Conservation (phyloP, 257 asterid genomes). For the Solanum sejunctum region DNA sequence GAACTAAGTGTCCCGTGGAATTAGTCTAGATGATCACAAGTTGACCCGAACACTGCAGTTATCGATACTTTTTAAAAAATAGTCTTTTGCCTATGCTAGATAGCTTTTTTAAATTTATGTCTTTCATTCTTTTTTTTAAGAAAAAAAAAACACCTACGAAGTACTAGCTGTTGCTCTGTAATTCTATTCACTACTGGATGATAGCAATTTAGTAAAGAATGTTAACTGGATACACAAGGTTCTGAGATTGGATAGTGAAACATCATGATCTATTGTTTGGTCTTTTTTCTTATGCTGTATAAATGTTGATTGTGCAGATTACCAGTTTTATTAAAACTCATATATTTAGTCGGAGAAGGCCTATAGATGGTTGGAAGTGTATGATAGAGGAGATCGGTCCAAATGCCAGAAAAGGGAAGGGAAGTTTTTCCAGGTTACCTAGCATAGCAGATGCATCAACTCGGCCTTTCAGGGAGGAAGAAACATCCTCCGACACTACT, state of each 20-base stretch:
- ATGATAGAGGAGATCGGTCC: conserved; percentile 94
- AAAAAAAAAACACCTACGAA: too few species aligned
- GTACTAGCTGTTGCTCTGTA: neutral
- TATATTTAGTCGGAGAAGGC: conserved; percentile 42
- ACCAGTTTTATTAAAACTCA: conserved; percentile 85
- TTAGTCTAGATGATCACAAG: neutral
- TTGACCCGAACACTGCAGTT: neutral
- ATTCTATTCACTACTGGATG: neutral
- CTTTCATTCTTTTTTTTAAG: too few species aligned
- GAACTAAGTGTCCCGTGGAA: neutral
- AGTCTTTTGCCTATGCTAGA: neutral
- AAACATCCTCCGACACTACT: conserved; percentile 6
- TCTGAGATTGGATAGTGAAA: neutral
- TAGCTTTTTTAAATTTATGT: neutral
- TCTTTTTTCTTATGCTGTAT: neutral
- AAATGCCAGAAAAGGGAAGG: conserved; percentile 73
- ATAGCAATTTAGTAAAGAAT: neutral
- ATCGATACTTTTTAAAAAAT: neutral
- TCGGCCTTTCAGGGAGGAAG: conserved; percentile 72
- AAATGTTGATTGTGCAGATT: conserved; percentile 30
- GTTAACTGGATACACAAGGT: neutral
- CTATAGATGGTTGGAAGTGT: conserved; percentile 91
- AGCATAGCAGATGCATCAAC: conserved; percentile 73
- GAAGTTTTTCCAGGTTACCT: conserved; percentile 65
- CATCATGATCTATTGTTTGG: neutral